These are phyloP conservation scores for Drechslerella dactyloides DNA, from an alignment of 2,329 filamentous ascomycete species.

Conservation along the genomic window DNA sequence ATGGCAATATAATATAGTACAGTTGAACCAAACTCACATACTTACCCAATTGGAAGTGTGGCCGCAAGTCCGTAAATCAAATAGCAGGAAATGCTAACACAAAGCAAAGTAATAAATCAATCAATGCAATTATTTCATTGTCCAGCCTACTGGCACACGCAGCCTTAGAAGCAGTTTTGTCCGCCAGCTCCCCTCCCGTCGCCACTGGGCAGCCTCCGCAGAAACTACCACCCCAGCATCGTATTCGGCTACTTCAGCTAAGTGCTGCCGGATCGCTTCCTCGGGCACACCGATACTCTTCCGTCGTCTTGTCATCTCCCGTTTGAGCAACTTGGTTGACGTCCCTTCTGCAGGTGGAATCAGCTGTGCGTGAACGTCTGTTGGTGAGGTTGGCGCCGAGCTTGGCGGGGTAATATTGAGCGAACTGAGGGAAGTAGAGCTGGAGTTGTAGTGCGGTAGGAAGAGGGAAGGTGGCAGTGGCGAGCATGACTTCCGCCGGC, in stretches of 20 bases:
- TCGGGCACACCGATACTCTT: slow-evolving; percentile 20
- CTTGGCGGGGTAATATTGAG: slow-evolving; percentile 2
- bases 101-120: slow-evolving; percentile 2
- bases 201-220: slow-evolving; percentile 22
- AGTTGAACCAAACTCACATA: background rate
- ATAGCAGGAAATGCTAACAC: background rate
- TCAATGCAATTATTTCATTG: slow-evolving; percentile 24
- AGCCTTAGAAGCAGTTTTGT: slow-evolving; percentile 26
- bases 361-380: slow-evolving; percentile 32
- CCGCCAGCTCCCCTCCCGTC: slow-evolving; percentile 33
- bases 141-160: slow-evolving; percentile 38
- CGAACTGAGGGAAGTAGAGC: slow-evolving; percentile 11
- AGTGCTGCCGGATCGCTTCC: slow-evolving; percentile 12
- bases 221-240: slow-evolving; percentile 19
- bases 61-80: background rate
- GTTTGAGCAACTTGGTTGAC: slow-evolving; percentile 24
- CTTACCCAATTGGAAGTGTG: too few relatives aligned
- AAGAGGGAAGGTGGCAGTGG: slow-evolving; percentile 29
- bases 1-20: too few relatives aligned
- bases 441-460: background rate
- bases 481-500: slow-evolving; percentile 23
- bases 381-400: slow-evolving; percentile 20
- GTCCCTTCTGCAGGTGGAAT: slow-evolving; percentile 32
- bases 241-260: slow-evolving; percentile 40
- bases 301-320: slow-evolving; percentile 15